Evolutionary conservation across 73 alveolate genomes (phyloP).

Genomic region (Halteria grandinella): DNA sequence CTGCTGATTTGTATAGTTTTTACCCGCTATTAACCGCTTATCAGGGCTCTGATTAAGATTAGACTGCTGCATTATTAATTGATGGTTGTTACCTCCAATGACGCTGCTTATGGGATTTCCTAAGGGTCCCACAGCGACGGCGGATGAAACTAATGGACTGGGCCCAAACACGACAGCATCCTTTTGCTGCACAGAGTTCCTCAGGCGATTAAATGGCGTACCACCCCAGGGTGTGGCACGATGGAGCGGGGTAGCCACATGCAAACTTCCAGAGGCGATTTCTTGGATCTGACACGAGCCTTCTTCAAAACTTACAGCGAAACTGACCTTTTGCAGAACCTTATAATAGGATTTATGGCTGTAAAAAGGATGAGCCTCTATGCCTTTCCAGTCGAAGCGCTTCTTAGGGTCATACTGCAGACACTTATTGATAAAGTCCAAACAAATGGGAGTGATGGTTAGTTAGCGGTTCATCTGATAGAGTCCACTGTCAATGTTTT

Average conservation of each 20-base stretch:
- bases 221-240: neutral
- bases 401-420: constrained; percentile 13
- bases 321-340: neutral
- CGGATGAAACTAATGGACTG: too few relatives aligned
- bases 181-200: too few relatives aligned
- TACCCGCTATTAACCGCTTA: too few relatives aligned
- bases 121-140: too few relatives aligned
- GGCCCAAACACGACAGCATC: too few relatives aligned
- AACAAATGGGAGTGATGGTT: constrained; percentile 9
- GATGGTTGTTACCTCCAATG: too few relatives aligned
- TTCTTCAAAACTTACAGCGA: constrained; percentile 12
- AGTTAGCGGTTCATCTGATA: neutral
- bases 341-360: neutral
- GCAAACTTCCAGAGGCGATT: neutral
- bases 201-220: neutral
- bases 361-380: constrained; percentile 20
- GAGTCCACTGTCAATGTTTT: constrained; percentile 40
- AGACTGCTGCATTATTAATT: too few relatives aligned
- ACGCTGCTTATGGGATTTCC: too few relatives aligned
- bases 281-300: neutral
- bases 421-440: constrained; percentile 32
- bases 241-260: neutral
- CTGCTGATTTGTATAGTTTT: too few relatives aligned
- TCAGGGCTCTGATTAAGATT: too few relatives aligned
- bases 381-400: constrained; percentile 8